Base-by-base conservation (phyloP, 2,329 filamentous ascomycete genomes). In the Aspergillus arachidicola region DNA sequence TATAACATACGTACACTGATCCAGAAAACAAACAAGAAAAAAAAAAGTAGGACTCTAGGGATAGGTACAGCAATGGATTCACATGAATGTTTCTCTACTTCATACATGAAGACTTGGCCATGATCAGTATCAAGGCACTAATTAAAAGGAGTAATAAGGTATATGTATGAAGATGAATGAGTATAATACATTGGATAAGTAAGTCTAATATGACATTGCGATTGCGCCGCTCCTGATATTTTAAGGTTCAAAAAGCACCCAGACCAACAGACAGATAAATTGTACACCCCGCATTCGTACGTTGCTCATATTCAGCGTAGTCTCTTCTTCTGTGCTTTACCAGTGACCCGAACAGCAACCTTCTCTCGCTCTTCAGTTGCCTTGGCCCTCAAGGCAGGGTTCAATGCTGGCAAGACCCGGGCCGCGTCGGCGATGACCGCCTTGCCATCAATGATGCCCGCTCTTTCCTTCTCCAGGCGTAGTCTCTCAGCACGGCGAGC, bases 381-480 rank as follows among this genome's bases (percentile, higher is more conserved):
- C 28, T 60, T 59, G 11, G 70, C 69, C 38, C 67, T 69, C 60
- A 75, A 65, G 4, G 67, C 67, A 21, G 75, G 72, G 66, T 75
- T 78, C 53, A 79, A 63, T 12, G 70, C 64, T 10, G 78, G 77
- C 45, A 79, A 66, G 21, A 59, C 61, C 62, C 69, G 68, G 26
- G 74, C 67, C 4, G 78, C 78, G 26, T 76, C 61, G 6, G 72
- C 69, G 53, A 81, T 64, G 50, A 84, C 75, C 11, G 79, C 66
- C 64, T 78, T 78, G 45, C 78, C 77, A 56, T 84, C 82, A 60
- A 84, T 81, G n/a, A 94, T 77, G 55, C 91, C 67, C 62, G 75
- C 74, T 21, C 88, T 87, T 19, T 83, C 78, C 58, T 87, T 78
- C 69, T 94, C 91, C 32, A 83, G 76, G 63, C 84, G 70, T 57